These are phyloP conservation scores for Cryptosporidium ryanae DNA, from an alignment of 169 alveolate genomes.

Conservation along the genomic window DNA sequence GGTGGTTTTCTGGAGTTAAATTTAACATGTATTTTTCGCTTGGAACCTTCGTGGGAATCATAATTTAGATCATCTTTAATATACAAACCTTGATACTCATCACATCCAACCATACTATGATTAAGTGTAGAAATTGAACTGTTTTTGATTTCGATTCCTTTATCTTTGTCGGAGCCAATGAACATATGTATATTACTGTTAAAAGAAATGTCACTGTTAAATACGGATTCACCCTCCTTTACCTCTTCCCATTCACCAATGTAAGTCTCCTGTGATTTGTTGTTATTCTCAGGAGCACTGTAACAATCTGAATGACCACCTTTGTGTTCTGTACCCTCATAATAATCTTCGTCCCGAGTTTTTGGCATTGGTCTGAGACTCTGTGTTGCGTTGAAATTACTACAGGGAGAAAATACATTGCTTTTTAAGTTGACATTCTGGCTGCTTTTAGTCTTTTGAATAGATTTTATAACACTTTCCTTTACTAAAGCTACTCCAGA, in stretches of 20 bases:
- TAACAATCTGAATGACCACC: background rate
- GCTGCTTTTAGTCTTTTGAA: too few relatives aligned
- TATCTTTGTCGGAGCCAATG: background rate
- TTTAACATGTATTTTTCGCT: too few relatives aligned
- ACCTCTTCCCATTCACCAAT: constrained; percentile 74
- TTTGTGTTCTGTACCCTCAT: background rate
- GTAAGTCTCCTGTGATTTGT: background rate
- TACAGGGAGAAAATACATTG: background rate
- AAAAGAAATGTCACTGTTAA: background rate
- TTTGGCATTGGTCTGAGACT: background rate
- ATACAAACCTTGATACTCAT: background rate
- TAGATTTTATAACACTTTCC: too few relatives aligned
- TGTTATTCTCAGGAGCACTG: background rate
- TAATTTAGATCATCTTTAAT: too few relatives aligned
- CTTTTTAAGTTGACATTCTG: background rate
- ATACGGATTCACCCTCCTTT: constrained; percentile 20
- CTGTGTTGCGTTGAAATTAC: background rate
- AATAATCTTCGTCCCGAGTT: background rate
- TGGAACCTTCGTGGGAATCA: too few relatives aligned
- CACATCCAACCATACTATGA: background rate
- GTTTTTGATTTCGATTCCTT: background rate
- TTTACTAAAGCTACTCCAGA: too few relatives aligned
- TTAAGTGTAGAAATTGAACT: background rate
- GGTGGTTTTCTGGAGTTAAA: too few relatives aligned
- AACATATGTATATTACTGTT: background rate